Base-by-base conservation (phyloP, 768 basidiomycete species). In the Gloeopeniophorella convolvens region DNA sequence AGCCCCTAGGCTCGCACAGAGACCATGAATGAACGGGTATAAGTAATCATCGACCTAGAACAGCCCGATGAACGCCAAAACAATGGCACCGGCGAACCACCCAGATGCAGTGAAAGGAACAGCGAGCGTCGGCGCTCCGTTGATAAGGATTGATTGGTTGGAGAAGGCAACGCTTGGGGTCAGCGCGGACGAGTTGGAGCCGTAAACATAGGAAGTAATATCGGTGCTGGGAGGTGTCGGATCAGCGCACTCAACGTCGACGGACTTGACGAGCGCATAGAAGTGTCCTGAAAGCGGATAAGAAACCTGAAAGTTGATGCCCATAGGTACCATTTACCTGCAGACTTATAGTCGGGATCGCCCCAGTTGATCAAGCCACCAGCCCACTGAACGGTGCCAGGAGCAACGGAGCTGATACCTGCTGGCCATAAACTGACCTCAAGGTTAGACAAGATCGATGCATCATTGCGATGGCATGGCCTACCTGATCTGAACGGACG, bases 291-390 rank as follows among this genome's bases (percentile, higher is more conserved):
- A 20, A 23, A 27, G 7, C 24, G 13, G 32, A 56, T 42, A 18
- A 31, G 32, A 13, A 20, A 5, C 9, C 23, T 30, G 12, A 30
- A 26, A n/a, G 9, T 26, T 32, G 10, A 28, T 37, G 46, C 12
- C 20, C 2, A 28, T 10, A 13, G 1, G 16, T 4, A 21, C 28
- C 45, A 62, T 66, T 44, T 65, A 71, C 79, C 84, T 16, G 85
- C 81, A 12, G 83, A 63, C 43, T 66, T 50, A 65, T 89, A 92
- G 65, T 92, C 89, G 27, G 85, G 78, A 63, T 91, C 80, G 16
- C 70, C 59, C 83, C 85, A 93, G 70, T 89, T 70, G 67, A 90
- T 88, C 78, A 87, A 74, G 35, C 82, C 89, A 54, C 86, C 87
- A 13, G 81, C 75, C 89, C 90, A 94, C 48, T 77, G 59, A 28